Evolutionary conservation across 1,284 basidiomycete species (phyloP), one percentile per base, ranked within the genome.

Genomic region (Vanrija sp.): DNA sequence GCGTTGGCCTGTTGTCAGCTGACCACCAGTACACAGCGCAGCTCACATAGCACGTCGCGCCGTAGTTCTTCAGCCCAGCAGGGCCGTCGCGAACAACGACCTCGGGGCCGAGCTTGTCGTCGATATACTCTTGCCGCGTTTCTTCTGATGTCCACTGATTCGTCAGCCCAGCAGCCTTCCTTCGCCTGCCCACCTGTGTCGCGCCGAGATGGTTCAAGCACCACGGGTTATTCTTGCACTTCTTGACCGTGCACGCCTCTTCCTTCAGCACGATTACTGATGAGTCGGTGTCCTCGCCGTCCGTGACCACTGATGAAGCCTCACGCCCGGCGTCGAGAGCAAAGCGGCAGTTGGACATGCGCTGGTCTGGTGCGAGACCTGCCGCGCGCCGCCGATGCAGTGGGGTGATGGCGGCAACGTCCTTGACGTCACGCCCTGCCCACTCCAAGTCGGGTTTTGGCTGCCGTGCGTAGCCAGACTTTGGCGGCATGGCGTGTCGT

Each of bases 51-150:
- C 90, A 92, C 4, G 92, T 95, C 14, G 92, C 92, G 14, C 92
- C 92, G 16, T 95, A 82, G 69, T 96, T 96, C 85, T 91, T 86
- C 52, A 95, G 75, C 19, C 92, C 91, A 18, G 92, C 85, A 18
- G 89, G 91, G 14, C 82, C 65, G 44, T 81, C 79, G 20, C 78
- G 73, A 53, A 83, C 77, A 63, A 83, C 78, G 19, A 78, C 76
- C 44, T 79, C 68, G 10, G 79, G 59, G 60, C 42, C 88, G 84
- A 70, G 86, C 79, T 27, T 75, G 61, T 42, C 81, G 82, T 38
- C 86, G 60, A 49, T 81, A 77, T 15, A 80, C 72, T 18, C 76
- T 72, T 65, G 84, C 82, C 56, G 84, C 51, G 67, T 84, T 85
- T 59, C 81, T 72, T 60, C 77, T 73, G 16, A 82, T 80, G 38